A percentile compares a stretch with the other conserved stretches of the same genome.
phyloP scores from a whole-genome alignment of 768 basidiomycete genomes.

The Suillus occidentalis region DNA sequence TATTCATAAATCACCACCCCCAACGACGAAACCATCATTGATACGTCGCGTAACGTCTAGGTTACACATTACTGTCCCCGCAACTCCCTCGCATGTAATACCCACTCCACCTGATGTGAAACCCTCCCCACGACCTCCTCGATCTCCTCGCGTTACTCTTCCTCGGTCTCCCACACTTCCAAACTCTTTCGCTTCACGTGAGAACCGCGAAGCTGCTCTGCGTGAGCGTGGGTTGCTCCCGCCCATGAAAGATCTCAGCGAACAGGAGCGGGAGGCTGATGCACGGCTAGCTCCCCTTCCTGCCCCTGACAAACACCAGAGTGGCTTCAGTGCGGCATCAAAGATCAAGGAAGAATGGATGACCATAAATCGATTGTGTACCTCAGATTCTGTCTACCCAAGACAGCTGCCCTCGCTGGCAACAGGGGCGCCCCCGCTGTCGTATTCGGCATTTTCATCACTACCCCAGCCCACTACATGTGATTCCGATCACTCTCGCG shows the following conservation, averaged over 20 bases:
- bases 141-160: constrained; percentile 3
- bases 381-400: constrained; percentile 22
- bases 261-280: constrained; percentile 43
- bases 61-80: constrained; percentile 23
- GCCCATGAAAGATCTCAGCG: constrained; percentile 36
- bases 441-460: constrained; percentile 9
- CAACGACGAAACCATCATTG: constrained; percentile 14
- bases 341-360: constrained; percentile 57
- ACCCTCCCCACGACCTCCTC: constrained; percentile 2
- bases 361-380: constrained; percentile 35
- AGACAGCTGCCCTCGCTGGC: neutral
- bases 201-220: constrained; percentile 49
- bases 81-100: constrained; percentile 9
- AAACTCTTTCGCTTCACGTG: constrained; percentile 22
- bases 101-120: constrained; percentile 14
- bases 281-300: constrained; percentile 40
- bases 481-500: constrained; percentile 5
- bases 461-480: neutral
- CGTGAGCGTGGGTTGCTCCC: constrained; percentile 61
- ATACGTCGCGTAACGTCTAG: constrained; percentile 33
- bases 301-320: constrained; percentile 27
- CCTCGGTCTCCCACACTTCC: constrained; percentile 20
- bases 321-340: constrained; percentile 44
- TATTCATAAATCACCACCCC: neutral
- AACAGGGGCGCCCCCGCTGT: neutral